Evolutionary conservation across 148 eudicot species (phyloP).

Genomic region (Cornus suecica): DNA sequence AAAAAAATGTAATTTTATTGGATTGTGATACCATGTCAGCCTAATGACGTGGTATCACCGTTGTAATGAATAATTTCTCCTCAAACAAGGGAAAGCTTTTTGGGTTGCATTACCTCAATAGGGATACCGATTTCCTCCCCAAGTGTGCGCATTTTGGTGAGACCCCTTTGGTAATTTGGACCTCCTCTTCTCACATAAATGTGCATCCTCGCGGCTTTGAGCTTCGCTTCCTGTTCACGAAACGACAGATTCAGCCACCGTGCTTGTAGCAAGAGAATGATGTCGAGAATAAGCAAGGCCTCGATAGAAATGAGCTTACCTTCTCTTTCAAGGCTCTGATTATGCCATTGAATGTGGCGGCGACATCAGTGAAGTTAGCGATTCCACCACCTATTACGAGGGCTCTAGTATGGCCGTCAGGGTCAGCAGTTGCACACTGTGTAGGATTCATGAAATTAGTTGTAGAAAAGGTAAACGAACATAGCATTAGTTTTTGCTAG

Average conservation of each 20-base stretch:
- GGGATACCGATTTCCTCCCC: constrained; percentile 97
- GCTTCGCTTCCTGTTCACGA: constrained; percentile 55
- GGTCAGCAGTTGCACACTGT: constrained; percentile 96
- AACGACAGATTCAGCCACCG: neutral
- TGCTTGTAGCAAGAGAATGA: neutral
- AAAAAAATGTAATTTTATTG: no score
- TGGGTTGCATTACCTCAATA: constrained; percentile 54
- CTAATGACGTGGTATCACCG: no score
- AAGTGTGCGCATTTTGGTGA: constrained; percentile 82
- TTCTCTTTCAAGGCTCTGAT: constrained; percentile 60
- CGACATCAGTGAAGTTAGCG: constrained; percentile 98
- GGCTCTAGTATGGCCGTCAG: constrained; percentile 85
- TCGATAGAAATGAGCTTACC: constrained; percentile 22
- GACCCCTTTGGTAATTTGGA: constrained; percentile 96
- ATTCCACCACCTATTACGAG: constrained; percentile 99
- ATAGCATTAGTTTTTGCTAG: neutral
- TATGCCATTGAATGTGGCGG: constrained; percentile 82
- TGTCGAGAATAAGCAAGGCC: neutral
- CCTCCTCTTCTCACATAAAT: constrained; percentile 97
- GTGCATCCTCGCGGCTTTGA: constrained; percentile 90
- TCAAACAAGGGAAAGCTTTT: neutral
- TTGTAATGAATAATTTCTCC: no score
- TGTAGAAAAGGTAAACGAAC: neutral
- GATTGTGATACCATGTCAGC: no score
- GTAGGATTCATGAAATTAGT: constrained; percentile 11